Base-by-base conservation (phyloP, 1,284 basidiomycete species). In the Sporisorium graminicola region DNA sequence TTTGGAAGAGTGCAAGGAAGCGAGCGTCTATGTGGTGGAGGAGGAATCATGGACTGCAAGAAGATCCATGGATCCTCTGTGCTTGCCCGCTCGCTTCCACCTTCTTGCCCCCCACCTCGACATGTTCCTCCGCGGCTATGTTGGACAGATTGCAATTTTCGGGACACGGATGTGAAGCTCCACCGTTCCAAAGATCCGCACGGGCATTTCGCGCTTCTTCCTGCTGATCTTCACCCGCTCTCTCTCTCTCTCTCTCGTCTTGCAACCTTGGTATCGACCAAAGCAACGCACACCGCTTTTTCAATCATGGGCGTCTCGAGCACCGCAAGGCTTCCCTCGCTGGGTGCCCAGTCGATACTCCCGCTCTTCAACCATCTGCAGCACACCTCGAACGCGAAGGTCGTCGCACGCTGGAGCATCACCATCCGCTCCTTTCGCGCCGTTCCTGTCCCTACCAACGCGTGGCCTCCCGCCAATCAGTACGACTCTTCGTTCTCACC, bases 371-470 rank as follows among this genome's bases (percentile, higher is more conserved):
- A 49, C 40, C 75, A 77, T 33, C 75, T 77, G 0, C 75, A 77
- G 55, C 51, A 65, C 42, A 58, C 70, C 0, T 67, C 66, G 13
- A 74, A 69, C 46, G 75, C 75, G 42, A 73, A 67, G 18, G 70
- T 77, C 8, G 67, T 70, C 1, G 53, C 75, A 35, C 58, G 75
- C 26, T 77, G 75, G 75, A 73, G 64, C 60, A 67, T 77, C 66
- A 77, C 70, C 54, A 73, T 77, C 51, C 75, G 75, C 47, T 77
- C 75, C n/a, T 77, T 77, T 35, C 70, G 75, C n/a, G 75, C 75
- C 20, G 66, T 77, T 0, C 70, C 75, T 22, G 75, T 77, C 3
- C 75, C 75, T 6, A 62, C 60, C 52, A 65, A 72, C 18, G 74
- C 66, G 20, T 77, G 69, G 65, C 75, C 75, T 1, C 20, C 68